Conservation (phyloP, 129 eudicot genomes). For the Tanacetum coccineum region DNA sequence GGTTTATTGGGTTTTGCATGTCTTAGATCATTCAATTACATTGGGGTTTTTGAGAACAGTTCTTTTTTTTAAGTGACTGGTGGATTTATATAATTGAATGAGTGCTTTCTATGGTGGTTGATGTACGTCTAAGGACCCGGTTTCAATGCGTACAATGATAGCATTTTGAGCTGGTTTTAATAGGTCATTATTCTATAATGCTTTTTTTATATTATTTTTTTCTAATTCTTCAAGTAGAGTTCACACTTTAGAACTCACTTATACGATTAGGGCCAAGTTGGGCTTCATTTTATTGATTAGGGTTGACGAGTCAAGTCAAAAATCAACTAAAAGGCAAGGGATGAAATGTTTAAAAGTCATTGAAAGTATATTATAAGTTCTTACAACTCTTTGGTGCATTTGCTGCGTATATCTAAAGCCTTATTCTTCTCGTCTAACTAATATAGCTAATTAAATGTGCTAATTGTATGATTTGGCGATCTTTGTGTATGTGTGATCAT, state of each 20-base stretch:
- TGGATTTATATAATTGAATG: conserved; percentile 71
- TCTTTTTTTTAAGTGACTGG: conserved; percentile 35
- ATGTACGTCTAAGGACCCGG: conserved; percentile 69
- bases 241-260: too few species aligned
- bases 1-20: conserved; percentile 21
- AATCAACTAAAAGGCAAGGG: too few species aligned
- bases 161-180: conserved; percentile 75
- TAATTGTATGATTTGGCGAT: not conserved
- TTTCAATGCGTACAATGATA: conserved; percentile 55
- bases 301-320: too few species aligned
- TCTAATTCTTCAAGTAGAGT: not conserved
- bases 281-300: too few species aligned
- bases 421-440: too few species aligned
- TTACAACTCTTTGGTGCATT: too few species aligned
- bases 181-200: conserved; percentile 27
- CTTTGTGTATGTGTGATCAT: not conserved
- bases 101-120: conserved; percentile 61
- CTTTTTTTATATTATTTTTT: not conserved
- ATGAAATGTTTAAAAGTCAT: not conserved
- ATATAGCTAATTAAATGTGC: too few species aligned
- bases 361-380: too few species aligned
- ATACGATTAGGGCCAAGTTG: too few species aligned
- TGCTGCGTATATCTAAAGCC: too few species aligned
- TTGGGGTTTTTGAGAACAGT: too few species aligned
- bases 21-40: conserved; percentile 22